Conservation (phyloP, 495 filamentous ascomycete genomes). For the Xylaria curta region DNA sequence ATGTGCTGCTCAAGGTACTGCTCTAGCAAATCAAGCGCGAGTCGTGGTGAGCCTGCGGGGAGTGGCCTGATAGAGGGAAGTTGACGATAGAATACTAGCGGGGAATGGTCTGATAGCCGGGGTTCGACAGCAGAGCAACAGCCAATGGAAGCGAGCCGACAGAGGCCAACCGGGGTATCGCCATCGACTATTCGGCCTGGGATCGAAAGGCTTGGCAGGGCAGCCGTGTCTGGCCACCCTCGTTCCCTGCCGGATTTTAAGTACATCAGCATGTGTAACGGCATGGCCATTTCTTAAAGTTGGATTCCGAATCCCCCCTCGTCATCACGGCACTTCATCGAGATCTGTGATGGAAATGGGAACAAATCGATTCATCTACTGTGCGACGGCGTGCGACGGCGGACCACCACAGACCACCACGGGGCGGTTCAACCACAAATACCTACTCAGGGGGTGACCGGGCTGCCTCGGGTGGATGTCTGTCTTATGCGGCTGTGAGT, state of each 20-base stretch:
- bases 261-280: not conserved
- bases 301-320: slow-evolving; percentile 19
- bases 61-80: slow-evolving; percentile 26
- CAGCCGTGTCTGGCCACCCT: slow-evolving; percentile 16
- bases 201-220: slow-evolving; percentile 41
- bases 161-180: slow-evolving; percentile 32
- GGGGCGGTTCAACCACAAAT: too few relatives aligned
- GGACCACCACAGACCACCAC: not conserved
- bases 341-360: slow-evolving; percentile 28
- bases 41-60: slow-evolving; percentile 21
- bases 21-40: slow-evolving; percentile 15
- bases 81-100: slow-evolving; percentile 16
- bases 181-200: slow-evolving; percentile 43
- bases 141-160: slow-evolving; percentile 18
- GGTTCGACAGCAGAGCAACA: not conserved
- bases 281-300: slow-evolving; percentile 16
- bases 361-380: slow-evolving; percentile 15
- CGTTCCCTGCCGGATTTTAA: slow-evolving; percentile 1
- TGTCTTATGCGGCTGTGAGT: too few relatives aligned
- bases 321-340: slow-evolving; percentile 22
- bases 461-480: not conserved
- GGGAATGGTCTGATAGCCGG: slow-evolving; percentile 22
- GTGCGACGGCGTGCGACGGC: not conserved
- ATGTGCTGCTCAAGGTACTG: not conserved
- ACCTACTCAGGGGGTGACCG: not conserved